Evolutionary conservation across 768 basidiomycete species (phyloP).

Genomic region (Chalciporus chontae): DNA sequence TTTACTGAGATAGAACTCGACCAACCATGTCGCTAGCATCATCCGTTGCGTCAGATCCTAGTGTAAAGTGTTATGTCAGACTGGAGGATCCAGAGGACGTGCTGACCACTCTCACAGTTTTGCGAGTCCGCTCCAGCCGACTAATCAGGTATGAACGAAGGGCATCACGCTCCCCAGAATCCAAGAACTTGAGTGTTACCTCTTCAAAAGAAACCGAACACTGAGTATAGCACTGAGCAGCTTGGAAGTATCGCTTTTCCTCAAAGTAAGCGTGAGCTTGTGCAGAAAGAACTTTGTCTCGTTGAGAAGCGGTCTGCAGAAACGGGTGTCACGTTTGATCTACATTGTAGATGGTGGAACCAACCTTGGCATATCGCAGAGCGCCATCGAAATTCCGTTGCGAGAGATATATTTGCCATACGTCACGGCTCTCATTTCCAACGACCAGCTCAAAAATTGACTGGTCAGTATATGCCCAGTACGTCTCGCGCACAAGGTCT

Average conservation of each 20-base stretch:
- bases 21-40: constrained; percentile 98
- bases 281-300: constrained; percentile 76
- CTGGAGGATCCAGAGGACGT: neutral
- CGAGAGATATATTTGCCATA: constrained; percentile 89
- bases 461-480: constrained; percentile 90
- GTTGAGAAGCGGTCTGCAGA: constrained; percentile 78
- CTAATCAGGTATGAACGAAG: constrained; percentile 87
- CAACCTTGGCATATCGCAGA: constrained; percentile 76
- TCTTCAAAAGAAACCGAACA: constrained; percentile 88
- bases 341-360: constrained; percentile 10
- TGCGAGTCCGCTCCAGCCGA: constrained; percentile 79
- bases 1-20: constrained; percentile 96
- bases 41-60: constrained; percentile 92
- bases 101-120: constrained; percentile 54
- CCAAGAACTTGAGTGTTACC: constrained; percentile 85
- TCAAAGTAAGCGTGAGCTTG: constrained; percentile 82
- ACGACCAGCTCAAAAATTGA: constrained; percentile 86
- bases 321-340: constrained; percentile 1
- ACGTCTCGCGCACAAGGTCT: constrained; percentile 86
- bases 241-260: constrained; percentile 80
- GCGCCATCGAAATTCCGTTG: constrained; percentile 77
- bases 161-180: constrained; percentile 86
- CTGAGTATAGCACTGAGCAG: constrained; percentile 90
- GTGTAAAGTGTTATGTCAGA: neutral
- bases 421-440: constrained; percentile 86